Base-by-base conservation (phyloP, 371 early-diverging fungal genomes). In the Rhizopus delemar region DNA sequence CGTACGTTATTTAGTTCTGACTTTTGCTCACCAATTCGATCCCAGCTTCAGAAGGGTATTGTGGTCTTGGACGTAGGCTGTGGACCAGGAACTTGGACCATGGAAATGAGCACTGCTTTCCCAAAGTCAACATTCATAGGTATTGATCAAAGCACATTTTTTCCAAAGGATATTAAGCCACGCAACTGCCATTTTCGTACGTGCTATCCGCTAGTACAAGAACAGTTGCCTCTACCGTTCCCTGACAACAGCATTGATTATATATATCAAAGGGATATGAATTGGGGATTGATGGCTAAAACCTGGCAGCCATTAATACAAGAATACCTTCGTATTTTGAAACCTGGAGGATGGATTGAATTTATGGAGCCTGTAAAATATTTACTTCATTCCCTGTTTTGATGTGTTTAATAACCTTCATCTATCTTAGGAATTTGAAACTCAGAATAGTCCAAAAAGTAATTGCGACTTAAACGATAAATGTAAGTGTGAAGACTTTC, bases 301-400 rank as follows among this genome's bases (percentile, higher is more conserved):
- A 61, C 56, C 22, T 78, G 78, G 78, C 66, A 53, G 4, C 71
- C 65, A 1, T 53, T 78, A 39, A 51, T 78, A 28, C 33, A 60
- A 6, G 79, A 78, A 58, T 73, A 66, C 39, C 56, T 66, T 33
- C 71, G 79, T 32, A 63, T 78, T 33, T 56, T 75, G 41, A 73
- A 73, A 29, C 79, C 79, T 41, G 79, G 79, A 3, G 79, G 79
- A 2, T 78, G 79, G 79, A 54, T 78, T 16, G 79, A 78, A 65
- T 53, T 69, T 41, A 55, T 75, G 53, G 78, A 78, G 56, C 65
- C 69, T 28, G 74, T 72, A 41, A 53, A 36, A 36, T 11, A 36
- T 22, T 22, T 22, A 22, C 22, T 1, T 22, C 22, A 22, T 22
- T 2, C 2, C 22, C 22, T 22, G 22, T 22, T 22, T 22, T 22